Base-by-base conservation (phyloP, 805 yeast species). In the Metschnikowia orientalis region DNA sequence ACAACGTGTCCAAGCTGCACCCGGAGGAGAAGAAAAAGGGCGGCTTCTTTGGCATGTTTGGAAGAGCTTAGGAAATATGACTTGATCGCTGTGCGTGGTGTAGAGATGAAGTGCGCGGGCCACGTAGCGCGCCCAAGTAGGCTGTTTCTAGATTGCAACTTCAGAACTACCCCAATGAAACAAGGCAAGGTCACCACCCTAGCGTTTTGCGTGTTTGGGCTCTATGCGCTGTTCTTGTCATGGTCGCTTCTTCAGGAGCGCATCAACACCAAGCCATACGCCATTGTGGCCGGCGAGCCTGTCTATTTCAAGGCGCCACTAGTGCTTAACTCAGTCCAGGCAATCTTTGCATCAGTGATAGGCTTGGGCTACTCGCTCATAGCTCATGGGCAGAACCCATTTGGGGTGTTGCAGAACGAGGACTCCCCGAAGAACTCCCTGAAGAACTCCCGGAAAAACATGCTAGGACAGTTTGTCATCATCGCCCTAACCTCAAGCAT, bases 241-340 rank as follows among this genome's bases (percentile, higher is more conserved):
- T 92, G 98, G 98, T 88, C 95, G 0, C 72, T 86, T 22, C 73
- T 92, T 8, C 97, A 92, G 53, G 98, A 92, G 56, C 78, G 90
- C 28, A 76, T 92, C 43, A 73, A 88, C 9, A 77, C 88, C 2
- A 79, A 79, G 28, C 74, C 83, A 8, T 87, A 88, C 58, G 86
- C 84, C 2, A 71, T 73, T 18, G 51, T 57, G 10, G 45, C 43
- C 11, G 54, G 41, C 5, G 42, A 44, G 10, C 50, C 55, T 3
- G 69, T 65, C 18, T 67, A 63, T 32, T 89, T 87, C 62, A 73
- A 78, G 38, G 80, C 87, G 1, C 88, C 97, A 1, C 70, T 86
- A 37, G 69, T 87, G n/a, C 75, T 89, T 40, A 86, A 85, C 44
- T 57, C 77, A 14, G 63, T 77, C 2, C 98, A 90, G 59, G 80